Base-by-base conservation (phyloP, 2,329 filamentous ascomycete genomes). In the Emmonsiellopsis sp. region DNA sequence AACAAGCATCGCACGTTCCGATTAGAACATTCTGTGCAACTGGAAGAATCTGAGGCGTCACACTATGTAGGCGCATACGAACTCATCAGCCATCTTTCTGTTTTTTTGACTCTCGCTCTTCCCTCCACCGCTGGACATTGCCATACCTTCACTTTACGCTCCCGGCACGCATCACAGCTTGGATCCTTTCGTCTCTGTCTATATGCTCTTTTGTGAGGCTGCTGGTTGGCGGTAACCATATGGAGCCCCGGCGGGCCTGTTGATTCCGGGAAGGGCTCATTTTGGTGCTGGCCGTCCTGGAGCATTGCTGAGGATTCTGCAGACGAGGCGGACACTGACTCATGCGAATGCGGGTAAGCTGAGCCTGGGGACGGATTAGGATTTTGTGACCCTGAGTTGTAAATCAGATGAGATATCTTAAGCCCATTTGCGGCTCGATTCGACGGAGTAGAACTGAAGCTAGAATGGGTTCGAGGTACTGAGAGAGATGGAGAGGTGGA, bases 1-100 rank as follows among this genome's bases (percentile, higher is more conserved):
- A 98, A 98, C 66, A 97, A 92, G 67, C 93, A 98, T 69, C 94
- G 95, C 59, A 97, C 92, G 66, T 92, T 94, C 59, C 93, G 85
- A 68, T 91, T 96, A 4, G 89, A 93, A 73, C 93, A 98, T 72
- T 98, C 93, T 1, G 93, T 96, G 69, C 93, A 98, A 71, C 92
- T 95, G 9, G 88, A 85, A 14, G 88, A 95, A 68, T 97, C 93
- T 13, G 93, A 97, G 34, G 93, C 93, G 74, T 98, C 93, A 70
- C 93, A 98, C 79, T 83, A 58, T 32, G 11, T 39, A 6, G 34
- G 17, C n/a, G 39, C 32, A 46, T 57, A 46, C 17, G 10, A 10
- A 21, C 8, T 52, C 44, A 40, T 14, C 3, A 43, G 27, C 14
- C 33, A 34, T 32, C 36, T 40, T 34, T 10, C 21, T 27, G 2